Evolutionary conservation across 164 flowering plant genomes (phyloP), one percentile per base, ranked within the genome.

Genomic region (Chloranthus sessilifolius): DNA sequence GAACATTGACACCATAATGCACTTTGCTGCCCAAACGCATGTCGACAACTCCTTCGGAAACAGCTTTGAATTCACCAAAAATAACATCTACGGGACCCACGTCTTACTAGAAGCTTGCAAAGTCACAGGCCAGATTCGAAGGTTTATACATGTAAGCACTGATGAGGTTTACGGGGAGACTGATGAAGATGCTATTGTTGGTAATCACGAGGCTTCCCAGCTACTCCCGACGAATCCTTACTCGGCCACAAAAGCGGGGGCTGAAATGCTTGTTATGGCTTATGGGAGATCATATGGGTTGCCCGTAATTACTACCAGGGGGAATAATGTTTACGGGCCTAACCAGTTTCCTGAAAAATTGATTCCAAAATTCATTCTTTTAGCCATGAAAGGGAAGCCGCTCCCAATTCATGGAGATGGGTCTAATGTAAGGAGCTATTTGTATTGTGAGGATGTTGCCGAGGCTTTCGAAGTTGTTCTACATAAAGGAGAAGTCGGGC

Each of bases 221-320:
- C 81, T 82, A 33, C 83, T 80, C 30, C 89, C 89, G 2, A 82
- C 89, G 20, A 82, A 83, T 46, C 90, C 90, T 1, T 83, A 83
- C 68, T 82, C 90, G 39, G 90, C 90, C 0, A 82, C 89, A 22
- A 82, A 82, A 67, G 89, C 89, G 42, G 89, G 89, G 29, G 89
- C 89, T 10, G 89, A 82, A 59, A 82, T 82, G 90, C 84, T 82
- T 55, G 90, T 82, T 27, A 83, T 83, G 90, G 90, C 90, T 4
- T 83, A 83, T 74, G 87, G 82, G 21, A 63, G 86, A 41, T 83
- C 90, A 0, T 83, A 83, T 56, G 87, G 87, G 7, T 59, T 83
- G 12, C 90, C 90, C 39, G 84, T 78, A 19, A 83, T 83, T 12
- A 83, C 90, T 16, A 80, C 90, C 21, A 64, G 90, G 34, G 90